Base-by-base conservation (phyloP, 116 monocot species). In the Zostera marina region DNA sequence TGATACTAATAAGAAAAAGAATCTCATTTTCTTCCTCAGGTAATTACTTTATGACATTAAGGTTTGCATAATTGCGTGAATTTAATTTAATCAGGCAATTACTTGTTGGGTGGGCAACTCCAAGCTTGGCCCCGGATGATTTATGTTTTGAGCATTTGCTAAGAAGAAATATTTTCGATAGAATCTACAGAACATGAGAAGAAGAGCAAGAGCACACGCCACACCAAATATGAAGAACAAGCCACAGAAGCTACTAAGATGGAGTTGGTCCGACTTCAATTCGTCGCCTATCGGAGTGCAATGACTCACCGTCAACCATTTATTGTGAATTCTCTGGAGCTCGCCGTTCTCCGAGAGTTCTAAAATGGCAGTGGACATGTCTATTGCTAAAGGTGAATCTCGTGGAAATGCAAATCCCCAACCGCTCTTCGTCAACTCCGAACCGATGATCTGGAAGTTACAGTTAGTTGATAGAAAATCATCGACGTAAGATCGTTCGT, bases 371-470 rank as follows among this genome's bases (percentile, higher is more conserved):
- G 84, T 84, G 1, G 89, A 89, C 75, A 89, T 63, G 67, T 89
- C 89, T 11, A 84, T 48, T 0, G 84, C 84, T 55, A 89, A 65
- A 13, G 77, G 77, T 5, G 89, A 89, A 63, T 89, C 89, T 12
- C 81, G 72, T 5, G 67, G 81, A 44, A 89, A 89, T 49, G 73
- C 85, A 68, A 85, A 85, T 66, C 85, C 85, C 85, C 85, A 85
- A 9, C 85, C 85, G 9, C 57, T 72, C 59, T 51, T 76, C 41
- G 85, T 85, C 44, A 85, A 85, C 11, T 74, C 73, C 6, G 73
- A 47, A n/a, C 85, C 85, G 8, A 74, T 60, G 53, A 71, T 63
- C 1, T 67, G 3, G 60, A 69, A 80, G 32, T 63, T 60, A 51
- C 80, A 77, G 2, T 85, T 22, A 4, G 44, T 67, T 46, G 66